Evolutionary conservation across 257 asterid genomes (phyloP).

Genomic region (Nicotiana benthamiana): DNA sequence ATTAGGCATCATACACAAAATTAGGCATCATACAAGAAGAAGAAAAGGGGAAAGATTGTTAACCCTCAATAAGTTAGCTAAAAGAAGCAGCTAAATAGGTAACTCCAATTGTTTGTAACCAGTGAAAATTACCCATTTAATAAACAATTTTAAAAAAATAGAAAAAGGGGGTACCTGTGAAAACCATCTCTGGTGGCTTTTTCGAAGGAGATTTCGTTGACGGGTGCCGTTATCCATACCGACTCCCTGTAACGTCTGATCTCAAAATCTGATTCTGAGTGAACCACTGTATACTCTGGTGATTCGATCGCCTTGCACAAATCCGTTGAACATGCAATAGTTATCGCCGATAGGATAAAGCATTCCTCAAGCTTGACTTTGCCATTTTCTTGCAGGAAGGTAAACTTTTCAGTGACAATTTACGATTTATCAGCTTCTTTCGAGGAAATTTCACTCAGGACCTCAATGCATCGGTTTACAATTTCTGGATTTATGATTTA

Average conservation of each 20-base stretch:
- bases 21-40: neutral
- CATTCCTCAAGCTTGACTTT: neutral
- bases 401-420: neutral
- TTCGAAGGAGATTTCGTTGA: constrained; percentile 44
- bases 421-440: neutral
- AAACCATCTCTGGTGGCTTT: constrained; percentile 71
- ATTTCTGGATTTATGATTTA: neutral
- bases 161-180: constrained; percentile 44
- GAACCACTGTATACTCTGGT: constrained; percentile 59
- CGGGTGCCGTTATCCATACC: constrained; percentile 71
- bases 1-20: neutral
- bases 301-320: constrained; percentile 41
- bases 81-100: neutral
- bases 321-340: neutral
- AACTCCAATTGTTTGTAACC: neutral
- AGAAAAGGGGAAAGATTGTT: neutral
- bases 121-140: neutral
- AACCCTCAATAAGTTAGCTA: neutral
- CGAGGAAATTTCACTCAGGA: neutral
- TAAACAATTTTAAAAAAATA: neutral
- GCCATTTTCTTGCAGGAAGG: neutral
- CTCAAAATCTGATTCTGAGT: constrained; percentile 79
- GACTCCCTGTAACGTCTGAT: constrained; percentile 61
- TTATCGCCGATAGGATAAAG: neutral
- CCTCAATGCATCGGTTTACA: neutral